These are phyloP conservation scores for Ogataea paraovalis DNA, from an alignment of 805 yeast species.

Conservation along the genomic window DNA sequence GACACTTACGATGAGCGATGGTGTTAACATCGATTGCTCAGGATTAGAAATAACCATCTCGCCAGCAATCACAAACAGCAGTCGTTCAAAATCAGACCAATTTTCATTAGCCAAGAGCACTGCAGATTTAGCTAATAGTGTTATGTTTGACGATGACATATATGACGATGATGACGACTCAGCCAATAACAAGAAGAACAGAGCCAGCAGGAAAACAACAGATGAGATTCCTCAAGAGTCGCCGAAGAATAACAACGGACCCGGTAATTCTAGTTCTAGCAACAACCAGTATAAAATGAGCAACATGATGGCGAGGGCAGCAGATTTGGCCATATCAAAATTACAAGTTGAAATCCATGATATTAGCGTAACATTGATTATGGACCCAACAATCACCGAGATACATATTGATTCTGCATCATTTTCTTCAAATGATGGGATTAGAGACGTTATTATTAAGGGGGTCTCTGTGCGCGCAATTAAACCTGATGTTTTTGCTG, in stretches of 20 bases:
- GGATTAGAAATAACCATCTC: slow-evolving; percentile 52
- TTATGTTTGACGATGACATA: slow-evolving; percentile 42
- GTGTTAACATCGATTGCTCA: slow-evolving; percentile 56
- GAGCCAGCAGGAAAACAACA: slow-evolving; percentile 3
- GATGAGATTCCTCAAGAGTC: background rate
- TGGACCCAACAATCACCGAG: slow-evolving; percentile 40
- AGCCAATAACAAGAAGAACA: slow-evolving; percentile 10
- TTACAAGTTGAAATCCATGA: slow-evolving; percentile 48
- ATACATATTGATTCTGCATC: slow-evolving; percentile 30
- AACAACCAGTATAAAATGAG: slow-evolving; percentile 38
- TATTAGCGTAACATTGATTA: slow-evolving; percentile 44
- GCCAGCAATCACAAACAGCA: slow-evolving; percentile 23
- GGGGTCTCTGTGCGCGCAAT: slow-evolving; percentile 40
- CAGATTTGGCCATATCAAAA: slow-evolving; percentile 63
- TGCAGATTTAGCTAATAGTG: slow-evolving; percentile 64
- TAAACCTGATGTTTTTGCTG: slow-evolving; percentile 36
- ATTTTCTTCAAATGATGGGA: slow-evolving; percentile 42
- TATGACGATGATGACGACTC: slow-evolving; percentile 30
- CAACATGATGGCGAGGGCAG: slow-evolving; percentile 57
- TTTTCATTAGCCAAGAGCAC: slow-evolving; percentile 69
- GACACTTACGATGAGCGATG: slow-evolving; percentile 63
- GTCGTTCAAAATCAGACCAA: slow-evolving; percentile 26
- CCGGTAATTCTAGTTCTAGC: slow-evolving; percentile 1
- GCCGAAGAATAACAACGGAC: background rate
- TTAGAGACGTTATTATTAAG: slow-evolving; percentile 36